phyloP scores from a whole-genome alignment of 2,329 filamentous ascomycete species.

The Diaporthe sp. region DNA sequence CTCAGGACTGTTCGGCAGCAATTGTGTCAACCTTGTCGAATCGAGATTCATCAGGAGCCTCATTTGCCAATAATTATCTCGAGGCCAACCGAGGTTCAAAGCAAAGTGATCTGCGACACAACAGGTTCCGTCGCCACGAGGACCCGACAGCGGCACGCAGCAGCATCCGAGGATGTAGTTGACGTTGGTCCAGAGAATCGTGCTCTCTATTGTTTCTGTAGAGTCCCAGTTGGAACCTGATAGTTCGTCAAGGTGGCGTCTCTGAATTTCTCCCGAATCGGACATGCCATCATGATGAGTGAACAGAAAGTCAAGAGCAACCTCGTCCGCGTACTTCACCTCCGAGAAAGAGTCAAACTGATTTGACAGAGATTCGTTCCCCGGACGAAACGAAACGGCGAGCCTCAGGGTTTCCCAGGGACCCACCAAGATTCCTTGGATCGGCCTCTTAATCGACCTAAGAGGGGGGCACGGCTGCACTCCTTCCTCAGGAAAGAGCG shows the following conservation, averaged over 20 bases:
- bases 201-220: slow-evolving; percentile 27
- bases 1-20: neutral
- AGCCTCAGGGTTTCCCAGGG: slow-evolving; percentile 17
- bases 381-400: neutral
- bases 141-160: slow-evolving; percentile 20
- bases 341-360: neutral
- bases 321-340: neutral
- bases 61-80: slow-evolving; percentile 40
- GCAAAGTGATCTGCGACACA: slow-evolving; percentile 39
- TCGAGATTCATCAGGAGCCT: slow-evolving; percentile 32
- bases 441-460: neutral
- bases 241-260: neutral
- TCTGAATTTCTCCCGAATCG: neutral
- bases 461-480: neutral
- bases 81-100: slow-evolving; percentile 38
- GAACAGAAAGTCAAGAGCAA: neutral
- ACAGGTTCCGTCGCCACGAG: neutral
- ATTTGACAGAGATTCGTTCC: neutral
- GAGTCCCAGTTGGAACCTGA: neutral
- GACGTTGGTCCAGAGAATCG: slow-evolving; percentile 36
- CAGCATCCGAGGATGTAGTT: slow-evolving; percentile 39
- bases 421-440: neutral
- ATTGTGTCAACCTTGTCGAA: neutral
- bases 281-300: neutral
- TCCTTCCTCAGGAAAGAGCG: neutral